Percentiles rank a stretch among this genome's conserved stretches.
Conservation (phyloP, 1,284 basidiomycete genomes). For the Pascua sp. region DNA sequence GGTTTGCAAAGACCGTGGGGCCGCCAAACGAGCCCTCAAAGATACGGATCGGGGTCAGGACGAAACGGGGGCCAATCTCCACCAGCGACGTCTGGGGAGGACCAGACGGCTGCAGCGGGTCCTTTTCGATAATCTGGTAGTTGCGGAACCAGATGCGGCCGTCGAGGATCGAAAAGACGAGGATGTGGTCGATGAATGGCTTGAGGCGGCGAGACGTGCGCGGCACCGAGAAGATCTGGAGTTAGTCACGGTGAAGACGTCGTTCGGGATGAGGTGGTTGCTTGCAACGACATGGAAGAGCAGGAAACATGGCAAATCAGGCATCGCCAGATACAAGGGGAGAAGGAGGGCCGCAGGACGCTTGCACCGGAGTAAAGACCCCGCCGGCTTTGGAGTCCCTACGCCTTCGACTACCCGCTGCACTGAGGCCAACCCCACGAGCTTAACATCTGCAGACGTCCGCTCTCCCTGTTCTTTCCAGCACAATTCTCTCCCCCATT, state of each 20-base stretch:
- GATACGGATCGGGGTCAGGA: constrained; percentile 94
- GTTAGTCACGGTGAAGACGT: background rate
- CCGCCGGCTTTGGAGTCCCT: too few species aligned
- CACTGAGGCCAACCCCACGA: too few species aligned
- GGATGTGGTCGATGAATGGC: constrained; percentile 96
- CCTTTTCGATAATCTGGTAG: constrained; percentile 64
- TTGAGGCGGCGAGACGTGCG: constrained; percentile 83
- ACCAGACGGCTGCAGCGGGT: constrained; percentile 58
- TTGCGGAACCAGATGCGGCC: constrained; percentile 99
- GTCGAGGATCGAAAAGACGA: constrained; percentile 94
- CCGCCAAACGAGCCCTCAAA: constrained; percentile 97
- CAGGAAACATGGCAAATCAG: background rate
- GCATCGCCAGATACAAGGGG: background rate
- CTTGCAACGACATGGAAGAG: background rate
- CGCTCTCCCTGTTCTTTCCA: background rate
- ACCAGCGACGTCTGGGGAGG: constrained; percentile 64
- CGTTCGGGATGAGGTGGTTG: background rate
- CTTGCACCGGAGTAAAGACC: too few species aligned
- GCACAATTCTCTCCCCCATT: background rate
- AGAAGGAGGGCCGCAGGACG: too few species aligned
- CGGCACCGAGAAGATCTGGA: constrained; percentile 91
- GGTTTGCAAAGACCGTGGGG: constrained; percentile 93
- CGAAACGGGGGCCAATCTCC: constrained; percentile 96
- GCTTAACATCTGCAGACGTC: too few species aligned
- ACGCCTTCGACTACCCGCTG: too few species aligned